Evolutionary conservation across 768 basidiomycete genomes (phyloP), one percentile per base, ranked within the genome.

Genomic region (Termitomyces sp.): DNA sequence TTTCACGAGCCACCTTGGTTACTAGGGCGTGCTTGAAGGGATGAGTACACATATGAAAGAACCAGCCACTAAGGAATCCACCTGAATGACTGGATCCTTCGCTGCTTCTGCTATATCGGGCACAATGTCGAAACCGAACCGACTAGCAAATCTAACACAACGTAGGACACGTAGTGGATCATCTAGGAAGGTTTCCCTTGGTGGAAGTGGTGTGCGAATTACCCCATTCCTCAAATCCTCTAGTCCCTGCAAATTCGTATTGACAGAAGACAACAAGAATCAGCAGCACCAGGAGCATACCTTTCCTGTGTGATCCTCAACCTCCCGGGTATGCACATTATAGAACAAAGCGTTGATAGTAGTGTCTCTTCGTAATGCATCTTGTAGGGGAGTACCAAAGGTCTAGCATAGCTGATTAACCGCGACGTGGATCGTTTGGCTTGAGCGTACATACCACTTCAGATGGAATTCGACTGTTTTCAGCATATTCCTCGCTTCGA

Each of bases 321-420:
- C 89, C 3, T 76, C 66, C 15, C 87, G 83, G 1, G 89, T 88
- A 68, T 97, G 94, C 1, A 99, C 84, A 65, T 99, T 98, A 77
- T 96, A 98, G 76, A 98, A 98, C 7, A 99, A 78, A 0, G 96
- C 79, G 70, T 99, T 99, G 73, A 99, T 97, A 1, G 97, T 98
- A 33, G 91, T 85, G 72, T 99, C 97, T 68, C 97, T 81, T 56
- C 97, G 80, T 52, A 91, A 72, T 2, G 97, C 95, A 71, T 99
- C 97, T 76, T 98, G 84, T 15, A 91, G 69, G 0, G 96, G 95
- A 3, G 96, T 96, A 7, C 97, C 97, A 59, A 95, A 96, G 38
- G 83, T 80, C 96, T 98, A 68, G 8, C 36, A 42, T 12, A 28
- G 33, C 24, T 8, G 28, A 18, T 51, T 44, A 12, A 28, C 28